Evolutionary conservation across 805 yeast genomes (phyloP), one percentile per base, ranked within the genome.

Genomic region (Sugiyamaella lignohabitans): DNA sequence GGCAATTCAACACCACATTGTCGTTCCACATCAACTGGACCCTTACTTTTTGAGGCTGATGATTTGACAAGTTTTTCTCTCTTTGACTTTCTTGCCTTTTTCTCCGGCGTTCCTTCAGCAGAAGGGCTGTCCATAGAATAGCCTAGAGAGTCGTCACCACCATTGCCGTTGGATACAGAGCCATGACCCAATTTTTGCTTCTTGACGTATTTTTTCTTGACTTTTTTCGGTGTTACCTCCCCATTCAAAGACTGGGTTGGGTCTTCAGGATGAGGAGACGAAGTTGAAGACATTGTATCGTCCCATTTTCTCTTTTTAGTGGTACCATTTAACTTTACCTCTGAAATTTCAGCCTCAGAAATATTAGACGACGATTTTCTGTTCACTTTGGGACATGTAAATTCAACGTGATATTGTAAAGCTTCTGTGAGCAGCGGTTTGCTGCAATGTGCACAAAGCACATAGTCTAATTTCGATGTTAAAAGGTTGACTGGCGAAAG

Each of bases 1-100:
- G 96, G 88, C 50, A 93, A 69, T 4, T 87, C 84, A 10, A 93
- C 98, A 64, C 98, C 98, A 72, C 98, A 93, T 66, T 93, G 98
- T 54, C 78, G 79, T 60, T 88, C 95, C 41, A 88, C 94, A 63
- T 88, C 95, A 20, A 88, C 88, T 3, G 95, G 89, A 21, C 89
- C 83, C 66, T 85, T 76, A n/a, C n/a, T n/a, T n/a, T n/a, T n/a
- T n/a, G n/a, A n/a, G n/a, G n/a, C n/a, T n/a, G n/a, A n/a, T 48
- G 80, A 72, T 64, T 84, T 80, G 6, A 14, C 27, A 21, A 38
- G 30, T 39, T 57, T 53, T 36, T 42, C 50, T 38, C 49, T 51
- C 45, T 48, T 47, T 24, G 43, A 39, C 43, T 51, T 51, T 38
- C 40, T 37, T 22, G 37, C 44, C 40, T 46, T 46, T 38, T 53